These are phyloP conservation scores for Centrapalus pauciflorus DNA, from an alignment of 129 eudicot species.

Conservation along the genomic window DNA sequence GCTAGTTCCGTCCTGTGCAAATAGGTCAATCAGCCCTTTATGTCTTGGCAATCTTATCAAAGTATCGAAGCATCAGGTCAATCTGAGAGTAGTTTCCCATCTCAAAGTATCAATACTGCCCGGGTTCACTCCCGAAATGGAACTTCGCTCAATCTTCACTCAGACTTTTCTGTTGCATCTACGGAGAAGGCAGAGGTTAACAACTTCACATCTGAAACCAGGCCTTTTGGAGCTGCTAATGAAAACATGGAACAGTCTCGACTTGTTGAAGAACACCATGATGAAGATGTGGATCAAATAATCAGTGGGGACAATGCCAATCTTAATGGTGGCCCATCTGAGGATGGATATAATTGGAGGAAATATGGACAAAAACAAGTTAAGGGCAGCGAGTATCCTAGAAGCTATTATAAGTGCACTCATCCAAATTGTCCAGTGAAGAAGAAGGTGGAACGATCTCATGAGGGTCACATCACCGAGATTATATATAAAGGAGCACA, in stretches of 20 bases:
- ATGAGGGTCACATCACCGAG: constrained; percentile 64
- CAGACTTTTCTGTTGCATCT: constrained; percentile 15
- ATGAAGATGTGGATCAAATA: constrained; percentile 43
- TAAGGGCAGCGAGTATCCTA: constrained; percentile 78
- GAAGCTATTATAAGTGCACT: constrained; percentile 83
- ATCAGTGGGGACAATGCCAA: constrained; percentile 20
- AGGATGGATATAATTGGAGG: constrained; percentile 75
- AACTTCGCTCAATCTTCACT: no score
- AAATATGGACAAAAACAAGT: constrained; percentile 84
- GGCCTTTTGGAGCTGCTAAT: constrained; percentile 11
- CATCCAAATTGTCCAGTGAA: constrained; percentile 60
- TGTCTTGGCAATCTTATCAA: constrained; percentile 38
- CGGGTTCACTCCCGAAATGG: constrained; percentile 12
- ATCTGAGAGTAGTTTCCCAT: constrained; percentile 25
- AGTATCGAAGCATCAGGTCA: constrained; percentile 21
- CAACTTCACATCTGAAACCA: constrained; percentile 14
- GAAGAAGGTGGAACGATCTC: constrained; percentile 67
- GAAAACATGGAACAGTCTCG: no score
- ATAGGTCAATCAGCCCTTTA: constrained; percentile 28
- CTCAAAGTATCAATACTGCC: constrained; percentile 18
- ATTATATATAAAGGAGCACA: constrained; percentile 70
- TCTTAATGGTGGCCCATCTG: constrained; percentile 34
- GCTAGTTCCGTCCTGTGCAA: not conserved
- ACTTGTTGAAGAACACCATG: constrained; percentile 37
- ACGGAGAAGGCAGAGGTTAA: constrained; percentile 12